Base-by-base conservation (phyloP, 2,329 filamentous ascomycete species). In the Camptophora hylomeconis region DNA sequence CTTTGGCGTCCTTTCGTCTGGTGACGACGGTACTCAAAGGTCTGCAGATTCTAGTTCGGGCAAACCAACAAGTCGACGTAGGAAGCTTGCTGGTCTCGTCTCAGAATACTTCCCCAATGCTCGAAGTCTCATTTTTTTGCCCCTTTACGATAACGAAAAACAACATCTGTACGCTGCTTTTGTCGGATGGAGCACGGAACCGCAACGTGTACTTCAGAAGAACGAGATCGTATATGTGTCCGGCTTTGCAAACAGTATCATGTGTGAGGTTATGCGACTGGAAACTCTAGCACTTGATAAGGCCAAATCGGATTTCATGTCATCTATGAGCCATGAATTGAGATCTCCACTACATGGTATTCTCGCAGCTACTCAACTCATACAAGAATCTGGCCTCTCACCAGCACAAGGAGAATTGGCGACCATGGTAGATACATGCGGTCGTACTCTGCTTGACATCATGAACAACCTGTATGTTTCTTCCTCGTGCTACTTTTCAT, bases 381-480 rank as follows among this genome's bases (percentile, higher is more conserved):
- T 59, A 25, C 48, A 54, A 20, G 51, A 50, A 10, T 57, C 54
- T 1, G 36, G 49, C 5, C 44, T 57, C 10, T 51, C 50, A 25
- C 53, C 56, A 20, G 57, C 56, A 26, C 56, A 60, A 37, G 40
- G 44, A 8, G 53, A 52, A 2, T 44, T 59, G 10, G 41, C 58
- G 5, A 50, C 56, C 14, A 56, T 53, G 0, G 47, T 59, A 21
- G 53, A 58, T 30, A 53, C 54, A 1, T 60, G 56, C 32, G 54
- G 54, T 2, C 49, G 52, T 26, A 60, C 55, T 1, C 32, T 60
- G 10, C 41, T 60, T 5, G 56, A 60, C 31, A 59, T 56, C 2
- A 57, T 60, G 48, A 56, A 59, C 24, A 54, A 59, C 33, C 52
- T 60, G 0, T n/a, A n/a, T n/a, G n/a, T n/a, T n/a, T n/a, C n/a